Base-by-base conservation (phyloP, 2,329 filamentous ascomycete species). In the Trichoderma sp. region DNA sequence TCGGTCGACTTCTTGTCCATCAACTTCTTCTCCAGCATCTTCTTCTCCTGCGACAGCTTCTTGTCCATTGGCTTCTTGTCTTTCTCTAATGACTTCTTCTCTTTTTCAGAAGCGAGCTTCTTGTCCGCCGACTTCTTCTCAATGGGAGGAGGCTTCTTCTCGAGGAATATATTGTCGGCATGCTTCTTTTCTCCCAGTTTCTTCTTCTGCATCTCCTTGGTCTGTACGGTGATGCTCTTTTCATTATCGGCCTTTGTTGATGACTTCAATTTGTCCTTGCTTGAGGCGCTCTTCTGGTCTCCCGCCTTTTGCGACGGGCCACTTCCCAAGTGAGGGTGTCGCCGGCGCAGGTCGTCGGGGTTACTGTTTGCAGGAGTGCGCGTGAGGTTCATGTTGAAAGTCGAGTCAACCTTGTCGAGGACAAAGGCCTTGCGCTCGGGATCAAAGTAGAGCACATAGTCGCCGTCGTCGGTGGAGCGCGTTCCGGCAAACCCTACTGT, bases 371-470 rank as follows among this genome's bases (percentile, higher is more conserved):
- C 87, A 2, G 91, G 92, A 16, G 89, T 89, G 68, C 86, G 88
- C 64, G 87, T 89, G 66, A 97, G 81, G 79, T 97, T 97, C 90
- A 97, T 94, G 75, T 93, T 90, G 80, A 97, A 91, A 49, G 90
- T 89, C n/a, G 90, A 91, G 76, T 93, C 88, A 67, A 97, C 83
- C 63, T 89, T 89, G 81, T 97, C 93, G 67, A 97, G 85, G 33
- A 96, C 89, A 73, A 96, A 96, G 68, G 87, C 90, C 75, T 95
- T 89, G 64, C 88, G 89, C 21, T 85, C 83, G 10, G 90, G 85
- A 78, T 97, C 92, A 76, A 95, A 96, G 69, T 95, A 87, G 63
- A 97, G 85, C 47, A 90, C 86, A 75, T 87, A 90, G 76, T 89
- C 85, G 68, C 82, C 83, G 68, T 86, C 83, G 70, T 85, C 84